Conservation (phyloP, 2,329 filamentous ascomycete species). For the Parascedosporium putredinis region DNA sequence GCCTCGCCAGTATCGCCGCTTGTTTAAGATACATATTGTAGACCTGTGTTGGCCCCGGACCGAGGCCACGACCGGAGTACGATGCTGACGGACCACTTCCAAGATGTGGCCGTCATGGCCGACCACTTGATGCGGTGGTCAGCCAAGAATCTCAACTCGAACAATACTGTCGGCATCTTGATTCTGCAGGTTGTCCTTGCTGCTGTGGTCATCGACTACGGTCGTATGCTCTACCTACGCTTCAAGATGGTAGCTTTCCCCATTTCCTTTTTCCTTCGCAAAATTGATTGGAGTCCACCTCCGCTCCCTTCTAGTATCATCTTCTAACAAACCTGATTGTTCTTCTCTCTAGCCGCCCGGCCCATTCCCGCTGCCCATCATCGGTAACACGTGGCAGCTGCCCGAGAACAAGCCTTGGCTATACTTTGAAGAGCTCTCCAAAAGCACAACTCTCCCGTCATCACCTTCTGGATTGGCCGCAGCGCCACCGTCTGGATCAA, state of each 20-base stretch:
- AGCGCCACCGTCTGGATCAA: constrained; percentile 37
- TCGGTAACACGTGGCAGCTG: constrained; percentile 45
- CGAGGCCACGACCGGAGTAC: too few relatives aligned
- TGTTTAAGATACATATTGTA: too few relatives aligned
- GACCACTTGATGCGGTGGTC: not conserved
- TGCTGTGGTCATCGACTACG: constrained; percentile 30
- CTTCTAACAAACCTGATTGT: not conserved
- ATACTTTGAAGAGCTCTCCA: constrained; percentile 36
- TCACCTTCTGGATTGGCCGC: constrained; percentile 43
- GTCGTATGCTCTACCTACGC: constrained; percentile 36
- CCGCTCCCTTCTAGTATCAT: constrained; percentile 8
- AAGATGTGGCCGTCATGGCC: not conserved
- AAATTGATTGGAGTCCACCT: too few relatives aligned
- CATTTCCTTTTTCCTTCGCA: not conserved
- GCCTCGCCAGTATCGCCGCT: too few relatives aligned
- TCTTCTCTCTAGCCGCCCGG: constrained; percentile 35
- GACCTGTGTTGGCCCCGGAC: too few relatives aligned
- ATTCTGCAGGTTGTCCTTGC: constrained; percentile 7
- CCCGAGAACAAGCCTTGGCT: constrained; percentile 47
- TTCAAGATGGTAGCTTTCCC: constrained; percentile 30
- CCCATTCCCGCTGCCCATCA: constrained; percentile 40
- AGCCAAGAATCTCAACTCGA: not conserved
- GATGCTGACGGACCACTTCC: constrained; percentile 7
- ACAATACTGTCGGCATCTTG: constrained; percentile 3
- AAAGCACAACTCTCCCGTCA: constrained; percentile 36